Evolutionary conservation across 805 yeast genomes (phyloP).

Genomic region (Candida awuae): DNA sequence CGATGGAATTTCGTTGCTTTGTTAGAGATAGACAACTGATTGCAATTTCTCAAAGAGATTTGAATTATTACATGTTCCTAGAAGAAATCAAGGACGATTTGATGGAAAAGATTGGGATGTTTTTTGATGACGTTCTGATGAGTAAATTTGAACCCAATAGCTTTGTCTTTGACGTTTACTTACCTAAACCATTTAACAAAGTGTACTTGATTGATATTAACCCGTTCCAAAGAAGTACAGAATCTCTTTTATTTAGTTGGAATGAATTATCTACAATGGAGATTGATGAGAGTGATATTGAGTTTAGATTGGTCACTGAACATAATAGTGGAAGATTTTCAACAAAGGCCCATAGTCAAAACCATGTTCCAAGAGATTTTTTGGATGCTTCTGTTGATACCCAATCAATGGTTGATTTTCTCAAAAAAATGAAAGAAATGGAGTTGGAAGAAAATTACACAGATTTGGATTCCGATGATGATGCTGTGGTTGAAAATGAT

Average conservation of each 20-base stretch:
- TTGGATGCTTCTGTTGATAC: slow-evolving; percentile 75
- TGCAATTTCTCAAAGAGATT: slow-evolving; percentile 79
- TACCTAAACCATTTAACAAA: slow-evolving; percentile 64
- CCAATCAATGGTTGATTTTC: slow-evolving; percentile 59
- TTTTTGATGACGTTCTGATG: slow-evolving; percentile 42
- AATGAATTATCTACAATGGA: slow-evolving; percentile 48
- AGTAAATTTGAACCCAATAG: slow-evolving; percentile 44
- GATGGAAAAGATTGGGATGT: slow-evolving; percentile 39
- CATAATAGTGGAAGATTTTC: slow-evolving; percentile 72
- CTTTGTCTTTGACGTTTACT: slow-evolving; percentile 73
- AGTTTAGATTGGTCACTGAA: slow-evolving; percentile 57
- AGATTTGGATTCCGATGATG: not conserved
- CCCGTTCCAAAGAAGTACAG: slow-evolving; percentile 75
- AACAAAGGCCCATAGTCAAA: slow-evolving; percentile 76
- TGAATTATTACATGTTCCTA: slow-evolving; percentile 72
- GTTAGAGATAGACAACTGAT: slow-evolving; percentile 55
- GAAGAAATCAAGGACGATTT: slow-evolving; percentile 43
- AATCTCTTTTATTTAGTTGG: slow-evolving; percentile 77
- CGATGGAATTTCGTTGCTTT: slow-evolving; percentile 86
- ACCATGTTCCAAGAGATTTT: slow-evolving; percentile 85
- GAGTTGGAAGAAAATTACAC: slow-evolving; percentile 5
- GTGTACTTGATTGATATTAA: slow-evolving; percentile 78
- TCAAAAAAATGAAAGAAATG: slow-evolving; percentile 38
- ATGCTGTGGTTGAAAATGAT: too few species aligned
- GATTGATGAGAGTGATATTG: slow-evolving; percentile 30